Percentiles rank a stretch among this genome's conserved stretches.
Evolutionary conservation across 169 alveolate species (phyloP).

Genomic region (Cryptosporidium sp.): DNA sequence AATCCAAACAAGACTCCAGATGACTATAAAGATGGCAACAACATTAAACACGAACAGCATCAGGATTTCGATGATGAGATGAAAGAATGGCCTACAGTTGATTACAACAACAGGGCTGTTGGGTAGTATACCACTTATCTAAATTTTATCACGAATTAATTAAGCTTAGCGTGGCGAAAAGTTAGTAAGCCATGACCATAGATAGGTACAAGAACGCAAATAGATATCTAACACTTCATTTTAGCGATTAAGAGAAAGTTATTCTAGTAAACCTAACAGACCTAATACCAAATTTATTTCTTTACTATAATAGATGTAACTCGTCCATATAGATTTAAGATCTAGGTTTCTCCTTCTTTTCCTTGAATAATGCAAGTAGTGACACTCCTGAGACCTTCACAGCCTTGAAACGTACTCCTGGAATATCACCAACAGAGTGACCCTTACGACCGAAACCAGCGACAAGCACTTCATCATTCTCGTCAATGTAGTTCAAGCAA

Average conservation of each 20-base stretch:
- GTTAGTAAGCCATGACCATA: neutral
- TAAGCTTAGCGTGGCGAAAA: neutral
- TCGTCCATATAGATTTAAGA: slow-evolving; percentile 81
- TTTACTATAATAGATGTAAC: slow-evolving; percentile 26
- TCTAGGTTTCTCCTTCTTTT: slow-evolving; percentile 97
- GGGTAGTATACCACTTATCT: slow-evolving; percentile 11
- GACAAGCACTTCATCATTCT: slow-evolving; percentile 99
- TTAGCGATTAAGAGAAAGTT: neutral
- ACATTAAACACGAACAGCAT: slow-evolving; percentile 35
- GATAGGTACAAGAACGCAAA: neutral
- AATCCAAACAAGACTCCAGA: neutral
- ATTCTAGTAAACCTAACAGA: slow-evolving; percentile 7
- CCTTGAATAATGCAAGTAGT: slow-evolving; percentile 95
- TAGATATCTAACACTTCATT: neutral
- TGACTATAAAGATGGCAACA: slow-evolving; percentile 40
- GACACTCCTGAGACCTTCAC: slow-evolving; percentile 98
- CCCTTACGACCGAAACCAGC: slow-evolving; percentile 99
- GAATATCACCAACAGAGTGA: slow-evolving; percentile 99
- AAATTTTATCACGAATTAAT: neutral
- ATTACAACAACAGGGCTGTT: slow-evolving; percentile 23
- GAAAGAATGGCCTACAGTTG: slow-evolving; percentile 33
- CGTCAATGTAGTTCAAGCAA: slow-evolving; percentile 98
- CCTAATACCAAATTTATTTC: neutral
- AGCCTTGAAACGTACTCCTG: slow-evolving; percentile 99
- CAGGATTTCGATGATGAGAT: slow-evolving; percentile 37